Base-by-base conservation (phyloP, 805 yeast genomes). In the Schwanniomyces yamadae region DNA sequence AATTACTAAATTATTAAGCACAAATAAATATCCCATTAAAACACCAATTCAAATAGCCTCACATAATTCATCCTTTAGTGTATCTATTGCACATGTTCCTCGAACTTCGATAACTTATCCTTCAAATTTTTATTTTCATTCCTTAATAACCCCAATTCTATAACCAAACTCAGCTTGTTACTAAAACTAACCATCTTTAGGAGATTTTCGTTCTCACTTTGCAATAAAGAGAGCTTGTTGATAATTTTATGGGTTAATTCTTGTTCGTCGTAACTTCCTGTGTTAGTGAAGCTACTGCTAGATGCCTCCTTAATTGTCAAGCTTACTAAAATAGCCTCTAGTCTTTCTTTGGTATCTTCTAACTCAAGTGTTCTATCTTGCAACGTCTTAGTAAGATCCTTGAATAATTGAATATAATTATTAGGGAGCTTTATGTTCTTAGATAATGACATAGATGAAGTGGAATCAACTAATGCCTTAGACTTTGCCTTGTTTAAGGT, bases 231-330 rank as follows among this genome's bases (percentile, higher is more conserved):
- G 44, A 87, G 49, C 48, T 84, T 78, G 26, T 72, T 70, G 25
- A 86, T 66, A 40, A 85, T 76, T 48, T 81, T 80, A 52, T 86
- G 93, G 10, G 90, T 79, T 31, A 84, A 61, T 37, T 84, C 89
- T 49, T 84, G 80, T 33, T 78, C 82, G 49, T 86, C 95, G 54
- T 77, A 82, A 39, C 82, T 66, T 2, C 88, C 89, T 38, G 68
- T 59, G 22, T 68, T 66, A 2, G 79, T 76, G 17, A 40, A 34
- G 1, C 31, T 36, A 5, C 39, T 38, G n/a, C 49, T 32, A 33
- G 41, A 45, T 16, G 46, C 50, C 31, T 42, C 44, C 28, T 42
- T 49, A 47, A 63, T 43, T 16, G 57, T 43, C 15, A 52, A 35
- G 17, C 60, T 54, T 13, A 63, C 64, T n/a, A 66, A 37, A 8